phyloP scores from a whole-genome alignment of 192 early-diverging fungal species.

The Rhizoclosmatium globosum region DNA sequence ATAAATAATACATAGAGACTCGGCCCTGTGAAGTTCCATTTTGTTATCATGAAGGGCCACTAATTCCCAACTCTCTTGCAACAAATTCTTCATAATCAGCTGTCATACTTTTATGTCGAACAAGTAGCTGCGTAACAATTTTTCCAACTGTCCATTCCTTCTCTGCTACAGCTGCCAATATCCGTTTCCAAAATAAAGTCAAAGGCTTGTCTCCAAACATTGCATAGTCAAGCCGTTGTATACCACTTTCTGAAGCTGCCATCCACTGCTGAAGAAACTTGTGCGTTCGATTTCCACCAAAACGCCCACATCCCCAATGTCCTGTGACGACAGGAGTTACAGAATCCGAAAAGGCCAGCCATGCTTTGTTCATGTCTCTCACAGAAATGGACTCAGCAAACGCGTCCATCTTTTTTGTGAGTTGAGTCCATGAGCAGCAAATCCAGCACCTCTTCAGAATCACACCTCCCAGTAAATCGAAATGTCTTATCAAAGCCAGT shows the following conservation, averaged over 20 bases:
- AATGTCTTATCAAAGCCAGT: slow-evolving; percentile 43
- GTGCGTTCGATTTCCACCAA: slow-evolving; percentile 47
- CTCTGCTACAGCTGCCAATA: not conserved
- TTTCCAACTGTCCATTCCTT: not conserved
- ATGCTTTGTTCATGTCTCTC: slow-evolving; percentile 41
- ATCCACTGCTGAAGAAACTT: slow-evolving; percentile 41
- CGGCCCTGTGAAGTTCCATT: too few species aligned
- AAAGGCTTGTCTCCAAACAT: slow-evolving; percentile 37
- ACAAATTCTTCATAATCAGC: not conserved
- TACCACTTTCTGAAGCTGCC: slow-evolving; percentile 23
- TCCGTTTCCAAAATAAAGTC: not conserved
- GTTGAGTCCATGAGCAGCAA: slow-evolving; percentile 30
- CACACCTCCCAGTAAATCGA: slow-evolving; percentile 7
- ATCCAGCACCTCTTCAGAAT: not conserved
- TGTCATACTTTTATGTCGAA: not conserved
- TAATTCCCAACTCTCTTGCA: not conserved
- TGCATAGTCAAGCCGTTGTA: slow-evolving; percentile 30
- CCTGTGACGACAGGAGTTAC: slow-evolving; percentile 28
- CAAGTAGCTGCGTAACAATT: not conserved
- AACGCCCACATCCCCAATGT: slow-evolving; percentile 47
- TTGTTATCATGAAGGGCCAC: too few species aligned
- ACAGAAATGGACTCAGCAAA: not conserved
- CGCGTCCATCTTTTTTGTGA: slow-evolving; percentile 13
- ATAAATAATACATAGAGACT: too few species aligned
- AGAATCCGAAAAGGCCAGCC: slow-evolving; percentile 18